Base-by-base conservation (phyloP, 2,329 filamentous ascomycete species). In the Penicillium sp. region DNA sequence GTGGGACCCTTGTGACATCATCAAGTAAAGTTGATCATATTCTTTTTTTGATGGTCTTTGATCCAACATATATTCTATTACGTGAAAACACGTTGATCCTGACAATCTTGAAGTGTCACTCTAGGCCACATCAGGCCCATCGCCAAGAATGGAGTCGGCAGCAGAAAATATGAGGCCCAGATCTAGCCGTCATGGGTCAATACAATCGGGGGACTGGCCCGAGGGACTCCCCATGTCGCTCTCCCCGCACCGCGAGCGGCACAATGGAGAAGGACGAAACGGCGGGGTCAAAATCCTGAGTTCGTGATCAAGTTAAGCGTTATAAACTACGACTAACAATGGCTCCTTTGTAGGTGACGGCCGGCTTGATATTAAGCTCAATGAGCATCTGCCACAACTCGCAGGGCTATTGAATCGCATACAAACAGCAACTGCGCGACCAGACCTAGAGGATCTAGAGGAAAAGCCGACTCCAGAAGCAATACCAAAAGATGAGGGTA, bases 351-450 rank as follows among this genome's bases (percentile, higher is more conserved):
- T 19, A 66, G 64, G 60, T 1, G 64, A 67, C 31, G 64, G 64
- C 2, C 60, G 64, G 1, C 40, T 67, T 14, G 62, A 63, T 31
- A 67, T 67, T 10, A 57, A 57, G 6, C 62, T 67, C 25, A 53
- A 63, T 31, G 53, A 67, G n/a, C 57, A 50, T 22, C 56, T 50
- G 31, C 60, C 64, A 9, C 61, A 57, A 9, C 53, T 67, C 7
- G 64, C 63, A 7, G 60, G 63, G 0, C 28, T 67, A 2, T 49
- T 67, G 1, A 50, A 56, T 26, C 61, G 61, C 5, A 35, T 63
- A 5, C 56, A 59, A 14, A 51, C 28, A 3, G 45, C 59, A 11
- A 54, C 58, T 4, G n/a, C 46, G 12, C 53, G 50, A 7, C 58
- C 58, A 1, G 62, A 63, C 16, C 33, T 56, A 9, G 58, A 62